Evolutionary conservation across 768 basidiomycete species (phyloP), one percentile per base, ranked within the genome.

Genomic region (Podaxis mareebaensis): DNA sequence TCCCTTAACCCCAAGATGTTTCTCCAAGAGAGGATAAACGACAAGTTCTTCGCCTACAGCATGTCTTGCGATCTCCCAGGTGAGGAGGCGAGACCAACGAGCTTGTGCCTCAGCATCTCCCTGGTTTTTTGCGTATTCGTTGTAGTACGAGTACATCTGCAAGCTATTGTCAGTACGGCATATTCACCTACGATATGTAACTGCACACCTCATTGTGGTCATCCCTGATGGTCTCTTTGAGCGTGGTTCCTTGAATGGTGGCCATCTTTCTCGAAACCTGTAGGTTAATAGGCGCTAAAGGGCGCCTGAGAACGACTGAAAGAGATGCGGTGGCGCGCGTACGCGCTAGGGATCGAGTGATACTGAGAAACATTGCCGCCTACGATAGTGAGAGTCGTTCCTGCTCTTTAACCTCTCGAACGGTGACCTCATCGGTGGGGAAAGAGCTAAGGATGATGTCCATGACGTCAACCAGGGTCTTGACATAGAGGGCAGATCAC

Each of bases 31-130:
- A 5, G 83, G 83, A 65, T 85, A 85, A 12, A 84, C 76, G 36
- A 85, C 78, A 48, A 84, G 77, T 70, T 85, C 83, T 67, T 85
- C 83, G 20, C 78, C 82, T 26, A 79, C 81, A 10, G 82, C 78
- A 65, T 83, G 82, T 0, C 81, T 73, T 0, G 81, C 83, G 36
- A 83, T 73, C 69, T 83, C 83, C 82, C 83, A 84, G 28, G 73
- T 76, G 33, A 83, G 76, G 66, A 83, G 83, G 60, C 74, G 73
- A 0, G 78, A 75, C 83, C 82, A 83, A 10, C 79, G 74, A 7
- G 65, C 69, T 64, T 81, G 77, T 4, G 74, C 76, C 24, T 77
- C 78, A 40, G 71, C 63, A 67, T 83, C 73, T 4, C 70, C 73
- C 6, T 60, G 69, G 63, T 69, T 68, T 62, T 66, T 71, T 53